Evolutionary conservation across 805 yeast genomes (phyloP), one percentile per base, ranked within the genome.

Genomic region (Candida vartiovaarae): DNA sequence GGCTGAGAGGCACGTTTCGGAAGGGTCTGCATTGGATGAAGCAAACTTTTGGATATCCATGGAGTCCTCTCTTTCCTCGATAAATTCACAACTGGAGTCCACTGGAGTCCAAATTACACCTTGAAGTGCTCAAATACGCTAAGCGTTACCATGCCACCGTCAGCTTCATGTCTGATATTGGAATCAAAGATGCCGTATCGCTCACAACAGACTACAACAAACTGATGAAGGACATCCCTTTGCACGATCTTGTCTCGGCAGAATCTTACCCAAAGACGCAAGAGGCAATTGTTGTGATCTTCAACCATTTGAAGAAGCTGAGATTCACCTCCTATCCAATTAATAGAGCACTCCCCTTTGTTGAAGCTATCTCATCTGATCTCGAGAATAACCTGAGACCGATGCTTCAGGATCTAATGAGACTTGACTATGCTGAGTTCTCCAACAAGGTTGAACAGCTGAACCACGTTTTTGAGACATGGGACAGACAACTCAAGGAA

Each of bases 131-230:
- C 43, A 75, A 76, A 46, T 65, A 72, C 11, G 88, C 89, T 3
- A 89, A 85, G 52, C 69, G 97, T 49, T 85, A 81, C 56, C 95
- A 85, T 57, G 81, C 87, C 1, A 81, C 90, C 0, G 75, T 78
- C n/a, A 72, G 83, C 32, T 82, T 85, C 53, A 65, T 75, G 31
- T 76, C 87, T 5, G 95, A 86, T 54, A 78, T 84, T 2, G 86
- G 87, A 0, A 62, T 91, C 23, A 61, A 67, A 32, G 80, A 76
- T 27, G 76, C 83, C 11, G 48, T 77, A 9, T 65, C 66, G 4
- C 62, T 62, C 24, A 76, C 88, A 0, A 64, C 67, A 9, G 67
- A 70, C n/a, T 80, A 80, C 56, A 81, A 80, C 49, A 74, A 75
- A 7, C 64, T 91, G 27, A 64, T 88, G 51, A 74, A 75, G 38